Evolutionary conservation across 306 rosid species (phyloP), one percentile per base, ranked within the genome.

Genomic region (Vigna trinervia): DNA sequence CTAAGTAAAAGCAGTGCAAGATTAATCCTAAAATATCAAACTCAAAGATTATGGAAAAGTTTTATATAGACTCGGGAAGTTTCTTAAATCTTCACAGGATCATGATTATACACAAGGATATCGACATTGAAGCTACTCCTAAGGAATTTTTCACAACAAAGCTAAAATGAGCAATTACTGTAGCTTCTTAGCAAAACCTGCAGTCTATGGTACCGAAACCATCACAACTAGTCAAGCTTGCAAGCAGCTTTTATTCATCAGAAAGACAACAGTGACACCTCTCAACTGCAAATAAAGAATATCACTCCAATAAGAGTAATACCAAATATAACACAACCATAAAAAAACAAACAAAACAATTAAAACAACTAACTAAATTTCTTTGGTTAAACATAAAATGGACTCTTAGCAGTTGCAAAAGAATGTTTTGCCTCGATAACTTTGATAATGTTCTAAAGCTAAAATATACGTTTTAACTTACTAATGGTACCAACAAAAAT

Each of bases 191-290:
- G 61, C 48, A 53, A 50, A 68, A 58, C 41, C 69, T 67, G 68
- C 53, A 74, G 67, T 80, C 45, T 69, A 62, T 80, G 86, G 89
- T 81, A 81, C 67, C 83, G 32, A 80, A 83, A 81, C 83, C 89
- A 85, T 85, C 54, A 71, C 62, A 28, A 77, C 76, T 17, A 79
- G 79, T 52, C 54, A 53, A 57, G 76, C 68, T 63, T 69, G 75
- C 74, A 75, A 80, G 83, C 71, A 64, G 78, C 75, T 73, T 69
- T 85, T 78, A 85, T 87, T 87, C 88, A 78, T 84, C 74, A 68
- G 71, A 83, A 72, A 46, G 56, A 77, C 69, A 43, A 64, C 70
- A 52, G 48, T 45, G 61, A 63, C 12, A 78, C 78, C 28, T 79
- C 78, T 47, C 61, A 14, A 8, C 84, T 82, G 83, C 88, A 74